Evolutionary conservation across 805 yeast species (phyloP).

Genomic region (Priceomyces castillae): DNA sequence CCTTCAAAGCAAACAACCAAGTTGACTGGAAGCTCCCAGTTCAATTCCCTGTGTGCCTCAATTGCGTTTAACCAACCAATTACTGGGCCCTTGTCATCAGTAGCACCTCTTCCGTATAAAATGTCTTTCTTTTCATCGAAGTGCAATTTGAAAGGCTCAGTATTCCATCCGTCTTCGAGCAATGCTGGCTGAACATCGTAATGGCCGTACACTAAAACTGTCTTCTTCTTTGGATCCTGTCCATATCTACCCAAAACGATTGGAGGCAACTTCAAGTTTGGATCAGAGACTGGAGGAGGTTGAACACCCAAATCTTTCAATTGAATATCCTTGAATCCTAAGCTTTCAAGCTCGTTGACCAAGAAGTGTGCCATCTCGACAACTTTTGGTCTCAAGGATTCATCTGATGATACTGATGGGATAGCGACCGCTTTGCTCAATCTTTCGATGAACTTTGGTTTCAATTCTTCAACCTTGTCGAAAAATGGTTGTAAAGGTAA

Average conservation of each 20-base stretch:
- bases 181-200: conserved; percentile 98
- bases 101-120: conserved; percentile 88
- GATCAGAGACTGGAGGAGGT: conserved; percentile 81
- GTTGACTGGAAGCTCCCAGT: conserved; percentile 90
- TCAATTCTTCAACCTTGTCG: conserved; percentile 66
- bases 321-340: conserved; percentile 83
- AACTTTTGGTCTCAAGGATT: conserved; percentile 81
- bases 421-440: conserved; percentile 85
- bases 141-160: conserved; percentile 82
- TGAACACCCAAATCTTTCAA: conserved; percentile 82
- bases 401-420: conserved; percentile 93
- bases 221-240: conserved; percentile 75
- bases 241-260: conserved; percentile 91
- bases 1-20: conserved; percentile 93
- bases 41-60: conserved; percentile 84
- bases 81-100: conserved; percentile 98
- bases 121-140: conserved; percentile 58
- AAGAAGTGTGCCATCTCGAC: conserved; percentile 86
- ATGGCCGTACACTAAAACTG: conserved; percentile 91
- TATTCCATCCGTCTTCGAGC: conserved; percentile 89
- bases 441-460: conserved; percentile 70
- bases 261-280: conserved; percentile 80
- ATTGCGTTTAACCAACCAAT: conserved; percentile 93
- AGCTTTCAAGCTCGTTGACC: conserved; percentile 57
- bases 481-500: conserved; percentile 47